These are phyloP conservation scores for Dioscorea dumetorum DNA, from an alignment of 106 monocot genomes.

Conservation along the genomic window DNA sequence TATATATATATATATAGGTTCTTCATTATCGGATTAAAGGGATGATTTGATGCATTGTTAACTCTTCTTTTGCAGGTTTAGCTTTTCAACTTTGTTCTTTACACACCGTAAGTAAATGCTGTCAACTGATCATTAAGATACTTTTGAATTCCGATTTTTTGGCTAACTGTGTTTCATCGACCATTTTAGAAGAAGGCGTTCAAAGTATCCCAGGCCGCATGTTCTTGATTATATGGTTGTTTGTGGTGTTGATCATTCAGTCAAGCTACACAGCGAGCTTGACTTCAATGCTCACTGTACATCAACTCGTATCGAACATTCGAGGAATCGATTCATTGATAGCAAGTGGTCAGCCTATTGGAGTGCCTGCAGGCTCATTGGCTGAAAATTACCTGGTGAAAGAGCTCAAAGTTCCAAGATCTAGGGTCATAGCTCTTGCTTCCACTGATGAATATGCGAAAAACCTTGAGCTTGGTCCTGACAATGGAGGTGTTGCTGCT, in stretches of 20 bases:
- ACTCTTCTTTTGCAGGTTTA: conserved; percentile 23
- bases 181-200: neutral
- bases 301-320: conserved; percentile 15
- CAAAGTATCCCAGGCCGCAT: conserved; percentile 1
- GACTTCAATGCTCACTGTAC: conserved; percentile 12
- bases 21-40: too few relatives aligned
- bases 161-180: neutral
- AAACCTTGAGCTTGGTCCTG: conserved; percentile 26
- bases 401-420: conserved; percentile 18
- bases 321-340: conserved; percentile 27
- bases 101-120: conserved; percentile 23
- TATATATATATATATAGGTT: too few relatives aligned
- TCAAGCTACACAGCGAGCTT: conserved; percentile 15
- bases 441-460: conserved; percentile 22
- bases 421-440: conserved; percentile 22
- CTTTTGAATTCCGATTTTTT: too few relatives aligned
- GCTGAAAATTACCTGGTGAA: conserved; percentile 26
- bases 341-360: conserved; percentile 17
- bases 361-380: conserved; percentile 30
- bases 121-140: neutral
- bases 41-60: too few relatives aligned
- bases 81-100: conserved; percentile 36
- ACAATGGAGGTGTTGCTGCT: conserved; percentile 30
- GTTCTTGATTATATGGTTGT: conserved; percentile 18
- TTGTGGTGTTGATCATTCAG: conserved; percentile 15